Evolutionary conservation across 2,329 filamentous ascomycete genomes (phyloP).

Genomic region (Fusarium miscanthi): DNA sequence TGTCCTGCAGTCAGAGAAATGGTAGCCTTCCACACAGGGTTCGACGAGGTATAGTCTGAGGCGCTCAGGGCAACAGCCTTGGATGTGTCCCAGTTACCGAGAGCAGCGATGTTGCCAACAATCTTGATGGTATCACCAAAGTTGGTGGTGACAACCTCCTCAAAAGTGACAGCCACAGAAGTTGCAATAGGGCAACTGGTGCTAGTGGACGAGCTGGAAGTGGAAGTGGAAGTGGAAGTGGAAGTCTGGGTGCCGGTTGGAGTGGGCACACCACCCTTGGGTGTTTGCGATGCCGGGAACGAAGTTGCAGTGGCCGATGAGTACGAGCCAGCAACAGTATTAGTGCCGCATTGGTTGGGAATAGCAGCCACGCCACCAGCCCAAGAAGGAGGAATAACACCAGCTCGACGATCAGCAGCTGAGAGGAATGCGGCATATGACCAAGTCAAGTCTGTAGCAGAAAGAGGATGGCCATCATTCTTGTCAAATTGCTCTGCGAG

Average conservation of each 20-base stretch:
- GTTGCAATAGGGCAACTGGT: conserved; percentile 54
- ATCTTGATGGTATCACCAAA: conserved; percentile 75
- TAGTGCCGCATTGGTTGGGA: conserved; percentile 60
- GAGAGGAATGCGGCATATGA: conserved; percentile 78
- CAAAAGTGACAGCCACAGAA: conserved; percentile 71
- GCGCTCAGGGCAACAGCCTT: conserved; percentile 68
- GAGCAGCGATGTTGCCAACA: conserved; percentile 65
- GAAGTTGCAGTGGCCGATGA: conserved; percentile 57
- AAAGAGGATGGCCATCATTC: conserved; percentile 64
- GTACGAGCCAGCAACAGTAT: conserved; percentile 63
- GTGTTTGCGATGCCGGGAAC: conserved; percentile 63
- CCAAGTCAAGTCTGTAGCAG: conserved; percentile 77
- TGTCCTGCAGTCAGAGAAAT: conserved; percentile 67
- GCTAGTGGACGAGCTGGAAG: conserved; percentile 45
- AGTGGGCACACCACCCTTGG: conserved; percentile 50
- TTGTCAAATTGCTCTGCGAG: conserved; percentile 75
- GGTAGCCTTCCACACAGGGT: conserved; percentile 71
- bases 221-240: conserved; percentile 39
- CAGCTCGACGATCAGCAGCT: conserved; percentile 66
- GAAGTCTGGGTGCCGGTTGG: conserved; percentile 47
- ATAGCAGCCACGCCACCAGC: conserved; percentile 58
- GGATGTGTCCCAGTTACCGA: conserved; percentile 71
- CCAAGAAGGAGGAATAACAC: conserved; percentile 68
- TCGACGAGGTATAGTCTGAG: conserved; percentile 65
- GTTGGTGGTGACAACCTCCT: conserved; percentile 65